Conservation (phyloP, 345 rosid species). For the Bruguiera sexangula region DNA sequence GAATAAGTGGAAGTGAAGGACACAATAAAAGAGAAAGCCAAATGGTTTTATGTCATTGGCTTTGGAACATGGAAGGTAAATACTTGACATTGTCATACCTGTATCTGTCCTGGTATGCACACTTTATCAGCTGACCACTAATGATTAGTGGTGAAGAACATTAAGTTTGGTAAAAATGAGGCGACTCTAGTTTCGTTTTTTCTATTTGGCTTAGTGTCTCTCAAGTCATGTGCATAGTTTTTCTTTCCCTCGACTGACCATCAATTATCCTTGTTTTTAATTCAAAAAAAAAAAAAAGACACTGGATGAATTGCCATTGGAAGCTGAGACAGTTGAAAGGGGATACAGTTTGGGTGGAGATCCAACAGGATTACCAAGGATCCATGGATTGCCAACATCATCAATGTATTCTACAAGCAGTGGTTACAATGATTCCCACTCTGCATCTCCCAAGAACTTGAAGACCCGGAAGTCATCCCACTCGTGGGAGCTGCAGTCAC, state of each 20-base stretch:
- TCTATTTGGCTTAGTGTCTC: background rate
- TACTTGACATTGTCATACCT: background rate
- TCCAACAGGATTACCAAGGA: constrained; percentile 69
- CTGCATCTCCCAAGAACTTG: constrained; percentile 53
- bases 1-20: no score
- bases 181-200: background rate
- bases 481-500: constrained; percentile 66
- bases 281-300: constrained; percentile 39
- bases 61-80: background rate
- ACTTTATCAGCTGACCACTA: background rate
- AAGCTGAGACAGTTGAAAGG: constrained; percentile 81
- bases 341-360: constrained; percentile 64
- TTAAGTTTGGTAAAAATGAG: background rate
- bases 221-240: background rate
- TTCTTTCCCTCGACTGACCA: no score
- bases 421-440: constrained; percentile 44
- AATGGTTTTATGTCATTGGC: background rate
- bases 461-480: constrained; percentile 64
- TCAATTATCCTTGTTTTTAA: no score
- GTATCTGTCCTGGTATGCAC: background rate
- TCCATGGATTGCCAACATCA: constrained; percentile 68
- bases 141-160: background rate
- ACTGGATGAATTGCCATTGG: constrained; percentile 89
- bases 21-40: no score
- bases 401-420: constrained; percentile 46